Percentiles rank a stretch among this genome's conserved stretches.
Conservation (phyloP, 306 rosid species). For the Macrotyloma uniflorum region DNA sequence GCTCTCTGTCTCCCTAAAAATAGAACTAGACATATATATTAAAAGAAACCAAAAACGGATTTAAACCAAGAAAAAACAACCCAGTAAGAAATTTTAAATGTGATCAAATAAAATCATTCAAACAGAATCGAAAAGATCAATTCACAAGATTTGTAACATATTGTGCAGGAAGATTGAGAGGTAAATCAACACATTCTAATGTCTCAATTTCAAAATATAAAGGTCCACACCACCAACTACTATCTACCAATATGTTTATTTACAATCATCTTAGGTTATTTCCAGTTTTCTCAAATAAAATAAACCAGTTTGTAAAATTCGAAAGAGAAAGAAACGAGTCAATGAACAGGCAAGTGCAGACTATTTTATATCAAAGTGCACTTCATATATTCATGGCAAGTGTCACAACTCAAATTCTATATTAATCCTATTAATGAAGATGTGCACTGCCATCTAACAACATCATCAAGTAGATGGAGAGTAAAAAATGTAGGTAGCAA, state of each 20-base stretch:
- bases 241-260: not conserved
- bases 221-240: not conserved
- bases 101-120: conserved; percentile 8
- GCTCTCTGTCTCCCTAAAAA: too few species aligned
- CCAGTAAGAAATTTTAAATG: conserved; percentile 1
- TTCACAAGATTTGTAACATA: conserved; percentile 4
- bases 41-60: too few species aligned
- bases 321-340: conserved; percentile 3
- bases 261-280: conserved; percentile 21
- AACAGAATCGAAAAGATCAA: conserved; percentile 16
- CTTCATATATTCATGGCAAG: conserved; percentile 14
- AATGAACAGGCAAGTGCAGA: not conserved
- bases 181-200: conserved; percentile 11
- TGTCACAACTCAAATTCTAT: conserved; percentile 16
- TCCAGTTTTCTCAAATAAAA: conserved; percentile 26
- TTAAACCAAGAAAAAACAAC: not conserved
- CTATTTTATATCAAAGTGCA: conserved; percentile 15
- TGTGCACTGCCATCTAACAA: not conserved
- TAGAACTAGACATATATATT: too few species aligned
- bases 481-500: conserved; percentile 16
- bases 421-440: conserved; percentile 18
- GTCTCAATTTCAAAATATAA: not conserved
- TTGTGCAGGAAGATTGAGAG: conserved; percentile 2
- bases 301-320: not conserved
- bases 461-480: not conserved